These are phyloP conservation scores for Lipomyces kockii DNA, from an alignment of 805 yeast species.

Conservation along the genomic window DNA sequence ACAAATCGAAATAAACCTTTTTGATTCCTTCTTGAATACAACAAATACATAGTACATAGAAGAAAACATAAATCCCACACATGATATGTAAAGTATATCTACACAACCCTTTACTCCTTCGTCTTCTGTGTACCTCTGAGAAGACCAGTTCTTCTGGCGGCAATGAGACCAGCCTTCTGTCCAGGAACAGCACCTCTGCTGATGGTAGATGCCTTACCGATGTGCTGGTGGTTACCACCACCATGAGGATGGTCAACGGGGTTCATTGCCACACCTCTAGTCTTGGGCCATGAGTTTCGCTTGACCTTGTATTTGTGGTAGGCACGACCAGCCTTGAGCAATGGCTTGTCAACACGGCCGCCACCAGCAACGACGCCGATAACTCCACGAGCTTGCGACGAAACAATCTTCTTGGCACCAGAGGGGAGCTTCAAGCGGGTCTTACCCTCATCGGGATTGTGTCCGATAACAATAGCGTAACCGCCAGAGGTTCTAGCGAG, in stretches of 20 bases:
- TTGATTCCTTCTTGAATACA: conserved; percentile 7
- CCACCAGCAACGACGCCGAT: conserved; percentile 99
- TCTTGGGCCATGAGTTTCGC: conserved; percentile 99
- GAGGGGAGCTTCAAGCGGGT: conserved; percentile 99
- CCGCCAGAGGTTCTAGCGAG: conserved; percentile 99
- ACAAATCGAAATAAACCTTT: conserved; percentile 1
- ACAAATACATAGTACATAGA: conserved; percentile 4
- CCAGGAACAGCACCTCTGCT: conserved; percentile 99
- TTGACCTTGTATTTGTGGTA: conserved; percentile 99
- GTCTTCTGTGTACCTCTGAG: conserved; percentile 99
- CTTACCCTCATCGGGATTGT: conserved; percentile 98
- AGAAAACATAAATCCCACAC: neutral
- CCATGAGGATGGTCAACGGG: conserved; percentile 99
- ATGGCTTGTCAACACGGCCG: conserved; percentile 99
- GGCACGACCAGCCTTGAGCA: conserved; percentile 99
- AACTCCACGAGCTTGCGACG: conserved; percentile 98
- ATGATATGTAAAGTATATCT: conserved; percentile 2
- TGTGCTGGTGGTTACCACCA: conserved; percentile 99
- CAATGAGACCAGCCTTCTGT: conserved; percentile 99
- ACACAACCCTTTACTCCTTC: conserved; percentile 57
- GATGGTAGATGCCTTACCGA: conserved; percentile 99
- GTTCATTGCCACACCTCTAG: conserved; percentile 99
- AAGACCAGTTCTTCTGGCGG: conserved; percentile 99
- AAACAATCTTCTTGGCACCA: conserved; percentile 96
- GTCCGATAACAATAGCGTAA: conserved; percentile 98